phyloP scores from a whole-genome alignment of 371 early-diverging fungal genomes.

The Circinella minor region DNA sequence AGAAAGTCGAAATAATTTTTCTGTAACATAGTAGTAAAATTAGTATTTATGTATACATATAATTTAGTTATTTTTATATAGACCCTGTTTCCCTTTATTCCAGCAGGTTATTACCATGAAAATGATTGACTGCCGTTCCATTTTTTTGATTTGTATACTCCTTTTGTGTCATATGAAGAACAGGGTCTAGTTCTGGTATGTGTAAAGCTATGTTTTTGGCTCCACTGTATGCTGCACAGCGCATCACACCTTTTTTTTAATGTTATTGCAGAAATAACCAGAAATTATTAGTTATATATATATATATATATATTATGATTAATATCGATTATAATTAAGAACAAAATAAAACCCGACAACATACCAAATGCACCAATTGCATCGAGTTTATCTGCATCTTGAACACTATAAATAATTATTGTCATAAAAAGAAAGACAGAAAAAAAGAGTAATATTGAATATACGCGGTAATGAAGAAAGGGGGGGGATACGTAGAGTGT shows the following conservation, averaged over 20 bases:
- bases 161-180: slow-evolving; percentile 56
- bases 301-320: no score
- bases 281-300: no score
- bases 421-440: neutral
- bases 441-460: neutral
- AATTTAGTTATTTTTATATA: neutral
- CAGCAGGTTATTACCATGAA: slow-evolving; percentile 55
- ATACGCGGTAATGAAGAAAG: neutral
- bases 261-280: no score
- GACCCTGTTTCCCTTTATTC: neutral
- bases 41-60: no score
- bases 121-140: slow-evolving; percentile 70
- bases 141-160: slow-evolving; percentile 48
- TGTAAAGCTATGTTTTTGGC: slow-evolving; percentile 66
- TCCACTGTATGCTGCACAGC: slow-evolving; percentile 79
- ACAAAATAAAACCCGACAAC: neutral
- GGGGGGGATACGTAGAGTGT: neutral
- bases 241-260: slow-evolving; percentile 53
- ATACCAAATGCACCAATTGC: slow-evolving; percentile 83
- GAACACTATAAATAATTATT: slow-evolving; percentile 50
- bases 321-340: no score
- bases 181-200: slow-evolving; percentile 53
- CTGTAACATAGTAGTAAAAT: slow-evolving; percentile 23
- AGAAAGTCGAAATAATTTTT: slow-evolving; percentile 66
- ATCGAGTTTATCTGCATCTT: slow-evolving; percentile 84